These are phyloP conservation scores for Magnusiomyces tetraspermus DNA, from an alignment of 1,139 yeast species.

Conservation along the genomic window DNA sequence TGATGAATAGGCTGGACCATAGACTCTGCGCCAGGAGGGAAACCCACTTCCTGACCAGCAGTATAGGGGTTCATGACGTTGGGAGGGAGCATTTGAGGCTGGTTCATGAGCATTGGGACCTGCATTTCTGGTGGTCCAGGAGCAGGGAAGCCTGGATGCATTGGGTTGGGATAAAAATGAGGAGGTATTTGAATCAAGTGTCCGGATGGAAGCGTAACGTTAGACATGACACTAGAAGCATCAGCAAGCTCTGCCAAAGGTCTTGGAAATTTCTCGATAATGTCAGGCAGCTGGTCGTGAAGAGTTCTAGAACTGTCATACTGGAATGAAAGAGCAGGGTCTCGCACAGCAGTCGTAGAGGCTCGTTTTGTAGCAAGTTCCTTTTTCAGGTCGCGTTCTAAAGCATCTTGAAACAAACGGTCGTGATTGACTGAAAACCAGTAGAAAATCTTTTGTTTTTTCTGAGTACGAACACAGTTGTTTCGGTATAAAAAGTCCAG, in stretches of 20 bases:
- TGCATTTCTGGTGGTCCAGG: neutral
- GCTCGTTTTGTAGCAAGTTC: constrained; percentile 39
- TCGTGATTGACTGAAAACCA: constrained; percentile 98
- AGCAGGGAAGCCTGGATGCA: constrained; percentile 1
- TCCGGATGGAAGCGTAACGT: constrained; percentile 10
- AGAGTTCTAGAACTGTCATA: constrained; percentile 33
- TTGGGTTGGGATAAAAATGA: constrained; percentile 4
- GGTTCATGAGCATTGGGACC: constrained; percentile 7
- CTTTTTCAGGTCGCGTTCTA: constrained; percentile 84
- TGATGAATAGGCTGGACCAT: constrained; percentile 1
- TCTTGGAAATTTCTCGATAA: constrained; percentile 26
- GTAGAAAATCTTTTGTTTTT: constrained; percentile 91
- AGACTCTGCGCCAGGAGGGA: constrained; percentile 1
- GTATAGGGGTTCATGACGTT: constrained; percentile 5
- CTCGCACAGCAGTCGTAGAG: constrained; percentile 35
- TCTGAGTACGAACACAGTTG: constrained; percentile 84
- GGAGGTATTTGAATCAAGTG: constrained; percentile 10
- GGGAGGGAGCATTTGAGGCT: constrained; percentile 8
- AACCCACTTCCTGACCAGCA: constrained; percentile 4
- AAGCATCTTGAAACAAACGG: constrained; percentile 82
- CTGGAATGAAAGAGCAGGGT: constrained; percentile 36
- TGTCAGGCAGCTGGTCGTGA: constrained; percentile 32
- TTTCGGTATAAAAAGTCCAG: constrained; percentile 77
- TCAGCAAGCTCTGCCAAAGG: constrained; percentile 30
- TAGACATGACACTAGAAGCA: constrained; percentile 23